A percentile compares a stretch with the other conserved stretches of the same genome.
These are phyloP conservation scores for Pleurotus tuoliensis DNA, from an alignment of 768 basidiomycete species.

Conservation along the genomic window DNA sequence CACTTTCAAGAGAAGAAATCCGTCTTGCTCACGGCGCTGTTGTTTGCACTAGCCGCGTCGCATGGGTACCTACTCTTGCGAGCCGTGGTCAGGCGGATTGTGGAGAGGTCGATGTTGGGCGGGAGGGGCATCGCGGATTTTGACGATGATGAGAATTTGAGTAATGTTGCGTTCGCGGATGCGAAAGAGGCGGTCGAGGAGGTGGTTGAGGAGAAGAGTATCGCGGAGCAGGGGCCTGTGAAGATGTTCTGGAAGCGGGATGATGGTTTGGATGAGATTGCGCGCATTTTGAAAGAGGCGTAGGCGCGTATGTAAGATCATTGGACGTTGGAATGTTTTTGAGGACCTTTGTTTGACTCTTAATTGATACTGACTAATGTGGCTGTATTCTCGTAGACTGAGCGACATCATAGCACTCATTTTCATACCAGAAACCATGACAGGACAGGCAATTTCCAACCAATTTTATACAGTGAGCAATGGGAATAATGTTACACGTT, in stretches of 20 bases:
- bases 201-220: constrained; percentile 15
- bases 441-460: too few species aligned
- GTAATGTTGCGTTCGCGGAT: constrained; percentile 42
- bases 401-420: too few species aligned
- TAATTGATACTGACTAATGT: too few species aligned
- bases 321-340: neutral
- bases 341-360: too few species aligned
- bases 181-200: constrained; percentile 43
- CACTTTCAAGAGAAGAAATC: constrained; percentile 2
- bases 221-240: constrained; percentile 19
- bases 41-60: constrained; percentile 79
- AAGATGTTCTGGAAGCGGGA: constrained; percentile 65
- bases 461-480: too few species aligned
- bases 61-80: constrained; percentile 80
- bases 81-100: constrained; percentile 56
- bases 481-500: too few species aligned
- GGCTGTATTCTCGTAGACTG: too few species aligned
- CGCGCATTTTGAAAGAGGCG: constrained; percentile 57
- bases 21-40: constrained; percentile 56
- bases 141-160: constrained; percentile 49
- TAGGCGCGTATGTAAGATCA: neutral
- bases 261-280: constrained; percentile 73
- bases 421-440: too few species aligned
- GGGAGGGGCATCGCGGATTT: constrained; percentile 60
- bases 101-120: constrained; percentile 73